Conservation (phyloP, 805 yeast genomes). For the Candida tammaniensis region DNA sequence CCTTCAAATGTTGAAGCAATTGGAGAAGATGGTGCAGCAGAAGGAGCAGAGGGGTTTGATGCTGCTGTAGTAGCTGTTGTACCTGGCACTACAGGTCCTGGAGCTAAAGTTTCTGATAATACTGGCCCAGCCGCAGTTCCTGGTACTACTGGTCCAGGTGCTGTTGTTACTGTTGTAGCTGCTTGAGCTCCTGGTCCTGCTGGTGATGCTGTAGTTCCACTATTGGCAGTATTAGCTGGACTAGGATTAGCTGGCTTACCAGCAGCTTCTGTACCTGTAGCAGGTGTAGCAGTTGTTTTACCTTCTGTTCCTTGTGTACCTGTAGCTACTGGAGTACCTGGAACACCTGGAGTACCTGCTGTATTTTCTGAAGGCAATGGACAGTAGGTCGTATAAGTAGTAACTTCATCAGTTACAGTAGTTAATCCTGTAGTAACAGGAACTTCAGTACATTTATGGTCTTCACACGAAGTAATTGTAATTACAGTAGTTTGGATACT, state of each 20-base stretch:
- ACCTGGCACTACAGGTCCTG: conserved; percentile 1
- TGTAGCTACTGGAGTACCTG: not conserved
- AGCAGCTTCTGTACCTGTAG: not conserved
- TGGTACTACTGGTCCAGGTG: not conserved
- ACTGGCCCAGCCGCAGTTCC: not conserved
- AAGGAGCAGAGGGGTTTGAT: not conserved
- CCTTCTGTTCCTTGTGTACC: not conserved
- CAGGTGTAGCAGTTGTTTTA: not conserved
- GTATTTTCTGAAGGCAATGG: conserved; percentile 21
- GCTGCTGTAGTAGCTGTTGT: not conserved
- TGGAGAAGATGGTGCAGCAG: conserved; percentile 2
- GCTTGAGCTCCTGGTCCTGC: not conserved
- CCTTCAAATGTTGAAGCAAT: conserved; percentile 7
- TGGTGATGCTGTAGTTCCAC: conserved; percentile 2
- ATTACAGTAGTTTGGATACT: conserved; percentile 22
- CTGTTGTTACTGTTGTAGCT: no score
- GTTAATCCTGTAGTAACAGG: conserved; percentile 32
- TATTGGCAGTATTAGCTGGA: conserved; percentile 8
- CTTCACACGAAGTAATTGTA: conserved; percentile 32
- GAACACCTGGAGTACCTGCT: not conserved
- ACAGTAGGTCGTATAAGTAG: conserved; percentile 28
- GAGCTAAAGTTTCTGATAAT: not conserved
- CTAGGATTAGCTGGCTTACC: conserved; percentile 2
- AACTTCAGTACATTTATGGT: conserved; percentile 22
- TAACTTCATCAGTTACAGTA: conserved; percentile 24